Evolutionary conservation across 768 basidiomycete genomes (phyloP).

Genomic region (Tulasnella sp.): DNA sequence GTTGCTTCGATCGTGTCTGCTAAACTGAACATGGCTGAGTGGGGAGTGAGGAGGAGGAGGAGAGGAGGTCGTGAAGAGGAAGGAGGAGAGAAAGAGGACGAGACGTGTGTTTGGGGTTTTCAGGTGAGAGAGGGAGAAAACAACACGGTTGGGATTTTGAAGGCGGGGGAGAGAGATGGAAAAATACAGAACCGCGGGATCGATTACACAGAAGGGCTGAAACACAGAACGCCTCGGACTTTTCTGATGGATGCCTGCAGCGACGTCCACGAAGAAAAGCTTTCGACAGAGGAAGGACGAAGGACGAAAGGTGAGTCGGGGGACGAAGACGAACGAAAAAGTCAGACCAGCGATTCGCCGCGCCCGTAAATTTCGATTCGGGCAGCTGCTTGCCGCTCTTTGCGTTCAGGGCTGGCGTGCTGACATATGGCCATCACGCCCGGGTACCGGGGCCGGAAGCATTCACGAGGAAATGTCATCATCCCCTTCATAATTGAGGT

Average conservation of each 20-base stretch:
- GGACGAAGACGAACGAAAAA: not conserved
- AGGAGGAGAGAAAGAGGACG: conserved; percentile 4
- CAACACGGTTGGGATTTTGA: conserved; percentile 5
- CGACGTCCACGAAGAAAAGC: not conserved
- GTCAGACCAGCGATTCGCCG: not conserved
- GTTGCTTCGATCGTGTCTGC: conserved; percentile 30
- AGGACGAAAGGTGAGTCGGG: not conserved
- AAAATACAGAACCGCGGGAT: not conserved
- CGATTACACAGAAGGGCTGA: no score
- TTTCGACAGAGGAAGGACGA: not conserved
- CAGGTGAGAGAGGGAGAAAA: not conserved
- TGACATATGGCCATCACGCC: not conserved
- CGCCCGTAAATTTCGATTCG: conserved; percentile 15
- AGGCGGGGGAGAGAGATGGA: not conserved
- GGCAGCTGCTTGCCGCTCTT: conserved; percentile 11
- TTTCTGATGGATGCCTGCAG: not conserved
- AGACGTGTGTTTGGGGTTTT: conserved; percentile 7
- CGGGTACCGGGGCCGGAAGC: not conserved
- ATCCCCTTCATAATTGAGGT: not conserved
- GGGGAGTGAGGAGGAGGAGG: conserved; percentile 45
- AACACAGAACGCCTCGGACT: conserved; percentile 14
- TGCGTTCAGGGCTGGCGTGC: not conserved
- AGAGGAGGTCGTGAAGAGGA: conserved; percentile 40
- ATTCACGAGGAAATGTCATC: conserved; percentile 16
- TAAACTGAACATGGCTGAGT: conserved; percentile 30